Evolutionary conservation across 169 alveolate genomes (phyloP).

Genomic region (Neospora caninum): DNA sequence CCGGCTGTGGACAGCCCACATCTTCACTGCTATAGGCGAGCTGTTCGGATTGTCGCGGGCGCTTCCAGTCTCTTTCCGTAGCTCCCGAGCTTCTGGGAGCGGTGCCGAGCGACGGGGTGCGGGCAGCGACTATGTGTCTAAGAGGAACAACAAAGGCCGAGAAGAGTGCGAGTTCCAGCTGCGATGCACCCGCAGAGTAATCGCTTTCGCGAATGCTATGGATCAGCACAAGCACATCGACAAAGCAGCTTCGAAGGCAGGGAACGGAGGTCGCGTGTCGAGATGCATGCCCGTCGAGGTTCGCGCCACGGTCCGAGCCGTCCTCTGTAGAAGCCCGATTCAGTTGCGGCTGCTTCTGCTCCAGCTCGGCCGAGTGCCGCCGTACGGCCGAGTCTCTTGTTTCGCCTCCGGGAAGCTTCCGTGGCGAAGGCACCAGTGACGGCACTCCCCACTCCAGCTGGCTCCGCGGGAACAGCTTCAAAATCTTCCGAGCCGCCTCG

Average conservation of each 20-base stretch:
- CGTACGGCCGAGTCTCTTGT: background rate
- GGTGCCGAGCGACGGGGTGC: background rate
- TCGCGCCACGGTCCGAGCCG: too few relatives aligned
- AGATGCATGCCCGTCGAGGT: too few relatives aligned
- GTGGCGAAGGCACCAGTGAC: background rate
- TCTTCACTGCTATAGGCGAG: background rate
- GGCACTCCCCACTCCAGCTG: conserved; percentile 4
- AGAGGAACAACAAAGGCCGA: background rate
- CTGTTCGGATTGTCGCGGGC: background rate
- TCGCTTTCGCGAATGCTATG: background rate
- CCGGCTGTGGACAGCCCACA: background rate
- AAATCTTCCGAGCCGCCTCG: background rate
- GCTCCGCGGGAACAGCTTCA: background rate
- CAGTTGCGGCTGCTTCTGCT: too few relatives aligned
- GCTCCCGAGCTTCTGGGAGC: background rate
- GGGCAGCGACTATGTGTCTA: background rate
- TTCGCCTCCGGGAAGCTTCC: background rate
- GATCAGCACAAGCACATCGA: background rate
- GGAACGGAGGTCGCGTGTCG: too few relatives aligned
- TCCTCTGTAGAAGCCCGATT: too few relatives aligned
- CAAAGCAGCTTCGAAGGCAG: too few relatives aligned
- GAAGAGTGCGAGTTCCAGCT: background rate
- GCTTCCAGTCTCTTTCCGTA: background rate
- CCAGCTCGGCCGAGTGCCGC: too few relatives aligned
- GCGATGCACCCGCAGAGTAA: background rate